A percentile compares a stretch with the other conserved stretches of the same genome.
These are phyloP conservation scores for Stereocaulon alpinum DNA, from an alignment of 495 filamentous ascomycete species.

Conservation along the genomic window DNA sequence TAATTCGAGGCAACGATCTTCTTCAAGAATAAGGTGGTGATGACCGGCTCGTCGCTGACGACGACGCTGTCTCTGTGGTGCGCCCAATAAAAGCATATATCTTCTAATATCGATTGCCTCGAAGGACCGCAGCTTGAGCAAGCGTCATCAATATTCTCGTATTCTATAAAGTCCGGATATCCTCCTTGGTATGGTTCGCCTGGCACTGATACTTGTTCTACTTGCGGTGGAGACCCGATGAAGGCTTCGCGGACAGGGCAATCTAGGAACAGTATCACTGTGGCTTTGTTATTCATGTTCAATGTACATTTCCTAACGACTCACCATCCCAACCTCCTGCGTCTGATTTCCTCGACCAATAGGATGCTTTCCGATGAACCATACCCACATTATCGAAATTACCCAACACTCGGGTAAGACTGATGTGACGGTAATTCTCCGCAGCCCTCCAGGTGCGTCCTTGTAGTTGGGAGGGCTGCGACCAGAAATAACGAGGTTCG, in stretches of 20 bases:
- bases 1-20: conserved; percentile 1
- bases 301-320: background rate
- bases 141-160: background rate
- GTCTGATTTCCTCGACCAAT: background rate
- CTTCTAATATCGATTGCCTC: conserved; percentile 3
- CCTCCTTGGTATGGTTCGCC: background rate
- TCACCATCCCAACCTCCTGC: conserved; percentile 5
- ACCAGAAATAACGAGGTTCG: background rate
- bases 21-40: background rate
- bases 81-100: background rate
- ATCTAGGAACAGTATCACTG: conserved; percentile 1
- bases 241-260: background rate
- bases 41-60: background rate
- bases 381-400: background rate
- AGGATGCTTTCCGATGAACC: background rate
- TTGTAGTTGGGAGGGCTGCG: background rate
- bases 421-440: background rate
- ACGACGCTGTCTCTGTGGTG: background rate
- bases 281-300: background rate
- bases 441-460: background rate
- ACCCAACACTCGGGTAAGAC: background rate
- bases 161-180: background rate
- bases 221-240: background rate
- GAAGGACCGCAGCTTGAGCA: background rate
- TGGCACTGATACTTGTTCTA: background rate